A percentile compares a stretch with the other conserved stretches of the same genome.
Evolutionary conservation across 352 stramenopile species (phyloP).

Genomic region (Phytophthora citricola): DNA sequence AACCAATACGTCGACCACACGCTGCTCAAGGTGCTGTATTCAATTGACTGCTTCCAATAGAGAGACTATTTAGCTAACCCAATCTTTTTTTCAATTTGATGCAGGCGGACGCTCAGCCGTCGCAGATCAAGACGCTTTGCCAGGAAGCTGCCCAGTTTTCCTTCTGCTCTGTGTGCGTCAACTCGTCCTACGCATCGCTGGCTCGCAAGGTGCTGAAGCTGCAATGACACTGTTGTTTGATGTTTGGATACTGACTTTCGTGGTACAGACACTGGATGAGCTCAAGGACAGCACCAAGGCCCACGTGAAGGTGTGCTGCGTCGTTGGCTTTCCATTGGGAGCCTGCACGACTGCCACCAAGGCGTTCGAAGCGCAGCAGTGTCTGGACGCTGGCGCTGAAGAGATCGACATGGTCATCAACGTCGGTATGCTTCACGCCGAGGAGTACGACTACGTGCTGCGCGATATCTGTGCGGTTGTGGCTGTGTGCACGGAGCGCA

Average conservation of each 20-base stretch:
- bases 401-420: constrained; percentile 92
- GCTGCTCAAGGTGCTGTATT: constrained; percentile 65
- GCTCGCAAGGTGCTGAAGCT: constrained; percentile 52
- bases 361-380: constrained; percentile 74
- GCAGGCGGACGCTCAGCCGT: constrained; percentile 67
- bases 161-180: constrained; percentile 87
- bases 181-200: constrained; percentile 70
- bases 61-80: too few species aligned
- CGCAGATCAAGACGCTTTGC: constrained; percentile 73
- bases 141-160: constrained; percentile 68
- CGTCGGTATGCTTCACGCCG: constrained; percentile 63
- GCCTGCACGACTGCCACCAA: constrained; percentile 66
- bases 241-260: not conserved
- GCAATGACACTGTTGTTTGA: not conserved
- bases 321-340: constrained; percentile 84
- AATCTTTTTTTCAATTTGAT: not conserved
- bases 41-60: not conserved
- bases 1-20: constrained; percentile 84
- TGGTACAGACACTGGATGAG: constrained; percentile 50
- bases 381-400: constrained; percentile 71
- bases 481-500: constrained; percentile 65
- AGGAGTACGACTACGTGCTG: constrained; percentile 78
- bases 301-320: constrained; percentile 84
- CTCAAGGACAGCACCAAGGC: constrained; percentile 40
- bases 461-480: constrained; percentile 80